Percentiles rank a stretch among this genome's conserved stretches.
phyloP scores from a whole-genome alignment of 148 eudicot species.

The Vaccinium myrtillus region DNA sequence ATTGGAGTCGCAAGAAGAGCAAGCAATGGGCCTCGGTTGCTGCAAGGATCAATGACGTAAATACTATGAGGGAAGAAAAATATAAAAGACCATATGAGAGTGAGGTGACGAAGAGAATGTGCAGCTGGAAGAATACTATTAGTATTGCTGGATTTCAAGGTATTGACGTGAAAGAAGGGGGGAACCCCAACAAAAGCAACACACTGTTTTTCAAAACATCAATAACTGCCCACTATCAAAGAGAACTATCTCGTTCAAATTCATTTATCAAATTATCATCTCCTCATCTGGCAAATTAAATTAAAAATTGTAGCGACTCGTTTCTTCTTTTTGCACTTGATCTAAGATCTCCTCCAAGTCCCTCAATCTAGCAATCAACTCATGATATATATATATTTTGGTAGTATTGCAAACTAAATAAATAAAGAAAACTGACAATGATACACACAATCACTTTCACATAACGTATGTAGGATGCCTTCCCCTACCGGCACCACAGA shows the following conservation, averaged over 20 bases:
- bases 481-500: not conserved
- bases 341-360: not conserved
- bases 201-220: not conserved
- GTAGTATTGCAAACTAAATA: not conserved
- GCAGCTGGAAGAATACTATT: not conserved
- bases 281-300: not conserved
- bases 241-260: not conserved
- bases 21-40: slow-evolving; percentile 85
- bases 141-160: not conserved
- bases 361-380: not conserved
- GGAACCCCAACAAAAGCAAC: not conserved
- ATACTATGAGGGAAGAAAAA: slow-evolving; percentile 8
- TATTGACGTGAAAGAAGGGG: not conserved
- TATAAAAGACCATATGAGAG: not conserved
- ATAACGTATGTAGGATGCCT: not conserved
- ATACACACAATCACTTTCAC: not conserved
- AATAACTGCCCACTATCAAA: not conserved
- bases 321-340: not conserved
- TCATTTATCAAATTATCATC: not conserved
- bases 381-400: not conserved
- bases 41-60: slow-evolving; percentile 35
- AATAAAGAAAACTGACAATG: not conserved
- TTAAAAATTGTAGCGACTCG: not conserved
- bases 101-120: not conserved
- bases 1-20: slow-evolving; percentile 69